phyloP scores from a whole-genome alignment of 768 basidiomycete species.

The Rhodosporidiobolus odoratus region DNA sequence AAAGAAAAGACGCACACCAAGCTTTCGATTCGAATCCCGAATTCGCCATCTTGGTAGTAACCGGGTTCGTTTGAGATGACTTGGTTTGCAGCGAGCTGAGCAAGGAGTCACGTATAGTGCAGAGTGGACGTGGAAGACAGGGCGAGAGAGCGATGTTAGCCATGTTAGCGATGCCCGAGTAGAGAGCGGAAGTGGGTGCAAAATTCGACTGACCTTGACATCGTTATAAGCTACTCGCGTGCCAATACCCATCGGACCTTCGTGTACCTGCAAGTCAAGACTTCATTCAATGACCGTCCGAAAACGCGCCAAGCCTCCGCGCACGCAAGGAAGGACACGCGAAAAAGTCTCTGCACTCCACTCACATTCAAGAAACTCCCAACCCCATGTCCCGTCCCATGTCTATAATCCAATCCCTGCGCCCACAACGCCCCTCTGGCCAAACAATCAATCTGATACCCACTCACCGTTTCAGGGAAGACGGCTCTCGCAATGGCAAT shows the following conservation, averaged over 20 bases:
- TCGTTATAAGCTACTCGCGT: constrained; percentile 45
- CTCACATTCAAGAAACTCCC: constrained; percentile 74
- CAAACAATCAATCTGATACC: constrained; percentile 57
- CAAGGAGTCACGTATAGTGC: constrained; percentile 43
- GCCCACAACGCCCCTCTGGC: constrained; percentile 75
- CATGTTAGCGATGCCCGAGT: too few species aligned
- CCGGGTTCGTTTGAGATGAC: constrained; percentile 66
- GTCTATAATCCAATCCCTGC: constrained; percentile 67
- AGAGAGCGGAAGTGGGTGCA: not conserved
- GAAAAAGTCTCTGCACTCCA: not conserved
- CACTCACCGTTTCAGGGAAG: constrained; percentile 61
- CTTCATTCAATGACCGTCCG: too few species aligned
- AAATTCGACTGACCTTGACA: constrained; percentile 6
- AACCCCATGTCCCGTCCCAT: constrained; percentile 64
- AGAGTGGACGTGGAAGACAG: not conserved
- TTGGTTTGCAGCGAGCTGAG: constrained; percentile 71
- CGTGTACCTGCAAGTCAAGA: constrained; percentile 52
- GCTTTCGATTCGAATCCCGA: constrained; percentile 89
- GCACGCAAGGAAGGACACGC: not conserved
- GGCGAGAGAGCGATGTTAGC: too few species aligned
- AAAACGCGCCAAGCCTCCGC: not conserved
- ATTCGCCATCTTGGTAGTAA: constrained; percentile 62
- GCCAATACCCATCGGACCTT: constrained; percentile 64
- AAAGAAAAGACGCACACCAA: too few species aligned
- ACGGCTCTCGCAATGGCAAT: constrained; percentile 80